These are phyloP conservation scores for Aspergillus viridinutans DNA, from an alignment of 2,329 filamentous ascomycete species.

Conservation along the genomic window DNA sequence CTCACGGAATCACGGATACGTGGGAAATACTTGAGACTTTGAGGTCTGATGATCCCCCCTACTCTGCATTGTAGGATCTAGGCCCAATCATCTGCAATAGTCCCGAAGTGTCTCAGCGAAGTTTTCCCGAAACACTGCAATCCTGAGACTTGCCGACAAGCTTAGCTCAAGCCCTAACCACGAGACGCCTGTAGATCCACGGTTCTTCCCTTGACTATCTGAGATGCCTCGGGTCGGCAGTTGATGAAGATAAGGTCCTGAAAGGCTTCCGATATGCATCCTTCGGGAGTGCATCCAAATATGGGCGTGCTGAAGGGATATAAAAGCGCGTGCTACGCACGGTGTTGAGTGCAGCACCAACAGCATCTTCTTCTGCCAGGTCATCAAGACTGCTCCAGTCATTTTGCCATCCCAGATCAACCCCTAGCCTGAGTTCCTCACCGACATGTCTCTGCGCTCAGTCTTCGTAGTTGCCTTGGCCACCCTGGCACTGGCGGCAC, in stretches of 20 bases:
- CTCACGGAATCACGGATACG: not conserved
- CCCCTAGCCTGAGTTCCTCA: not conserved
- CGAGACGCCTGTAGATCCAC: not conserved
- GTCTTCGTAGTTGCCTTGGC: slow-evolving; percentile 12
- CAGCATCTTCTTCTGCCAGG: not conserved
- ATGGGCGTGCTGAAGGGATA: not conserved
- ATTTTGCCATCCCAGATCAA: not conserved
- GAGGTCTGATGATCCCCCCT: not conserved
- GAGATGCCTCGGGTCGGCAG: not conserved
- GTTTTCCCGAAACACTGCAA: not conserved
- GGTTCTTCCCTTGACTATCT: not conserved
- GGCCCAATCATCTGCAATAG: not conserved
- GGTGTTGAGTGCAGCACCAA: not conserved
- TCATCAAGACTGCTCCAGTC: not conserved
- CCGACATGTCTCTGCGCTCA: slow-evolving; percentile 12
- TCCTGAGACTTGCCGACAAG: not conserved
- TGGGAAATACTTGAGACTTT: not conserved
- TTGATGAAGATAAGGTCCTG: not conserved
- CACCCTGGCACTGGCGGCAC: slow-evolving; percentile 12
- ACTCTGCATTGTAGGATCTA: not conserved
- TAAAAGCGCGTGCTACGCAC: not conserved
- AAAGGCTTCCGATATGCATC: not conserved
- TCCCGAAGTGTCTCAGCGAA: not conserved
- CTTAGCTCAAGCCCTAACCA: not conserved
- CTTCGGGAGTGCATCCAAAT: not conserved